phyloP scores from a whole-genome alignment of 2,329 filamentous ascomycete species.

The Myriosclerotinia duriaeana region DNA sequence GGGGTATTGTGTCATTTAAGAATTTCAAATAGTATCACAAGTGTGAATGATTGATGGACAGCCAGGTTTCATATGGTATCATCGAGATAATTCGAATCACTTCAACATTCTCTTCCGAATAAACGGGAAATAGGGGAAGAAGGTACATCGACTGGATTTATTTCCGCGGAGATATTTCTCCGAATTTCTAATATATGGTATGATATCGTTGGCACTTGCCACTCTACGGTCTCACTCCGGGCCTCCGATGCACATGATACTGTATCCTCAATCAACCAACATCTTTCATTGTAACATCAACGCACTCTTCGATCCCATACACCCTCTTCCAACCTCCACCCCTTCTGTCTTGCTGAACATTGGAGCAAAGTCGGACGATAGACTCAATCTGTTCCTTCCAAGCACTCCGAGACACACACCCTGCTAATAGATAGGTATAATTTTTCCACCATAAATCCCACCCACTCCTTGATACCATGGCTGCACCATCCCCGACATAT shows the following conservation, averaged over 20 bases:
- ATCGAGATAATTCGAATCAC: neutral
- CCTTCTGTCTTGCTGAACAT: neutral
- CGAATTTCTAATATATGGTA: neutral
- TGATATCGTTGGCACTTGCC: neutral
- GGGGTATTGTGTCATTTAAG: neutral
- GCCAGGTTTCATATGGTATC: neutral
- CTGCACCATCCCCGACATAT: too few relatives aligned
- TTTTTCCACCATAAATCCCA: neutral
- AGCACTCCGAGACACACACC: neutral
- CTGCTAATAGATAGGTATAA: neutral
- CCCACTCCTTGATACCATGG: neutral
- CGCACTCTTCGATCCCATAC: neutral
- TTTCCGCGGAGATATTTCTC: neutral
- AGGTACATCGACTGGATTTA: neutral
- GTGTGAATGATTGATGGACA: neutral
- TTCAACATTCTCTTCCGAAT: neutral
- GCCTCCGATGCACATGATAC: too few relatives aligned
- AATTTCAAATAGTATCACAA: conserved; percentile 6
- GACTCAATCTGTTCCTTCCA: neutral
- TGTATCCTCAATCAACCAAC: neutral
- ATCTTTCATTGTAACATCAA: neutral
- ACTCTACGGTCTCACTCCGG: neutral
- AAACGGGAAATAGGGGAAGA: neutral
- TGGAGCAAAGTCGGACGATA: neutral
- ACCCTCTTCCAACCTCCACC: neutral